phyloP scores from a whole-genome alignment of 106 monocot species.

The Allium fistulosum region DNA sequence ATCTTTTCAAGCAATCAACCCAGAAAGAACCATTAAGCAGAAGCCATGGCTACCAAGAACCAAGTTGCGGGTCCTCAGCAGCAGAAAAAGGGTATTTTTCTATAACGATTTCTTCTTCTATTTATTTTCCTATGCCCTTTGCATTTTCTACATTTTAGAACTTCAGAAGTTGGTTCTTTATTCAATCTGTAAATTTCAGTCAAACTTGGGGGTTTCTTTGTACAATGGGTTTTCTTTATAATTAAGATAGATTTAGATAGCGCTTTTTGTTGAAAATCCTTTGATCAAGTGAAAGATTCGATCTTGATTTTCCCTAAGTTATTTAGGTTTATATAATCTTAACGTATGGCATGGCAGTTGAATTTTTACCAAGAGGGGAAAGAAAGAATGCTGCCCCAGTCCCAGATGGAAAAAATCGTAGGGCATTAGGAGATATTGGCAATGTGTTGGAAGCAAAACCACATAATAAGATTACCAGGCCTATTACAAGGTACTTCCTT shows the following conservation, averaged over 20 bases:
- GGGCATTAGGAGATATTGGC: conserved; percentile 18
- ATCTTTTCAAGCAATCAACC: too few species aligned
- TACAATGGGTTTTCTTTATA: not conserved
- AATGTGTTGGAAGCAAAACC: conserved; percentile 17
- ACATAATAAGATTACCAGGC: not conserved
- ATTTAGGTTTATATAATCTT: too few species aligned
- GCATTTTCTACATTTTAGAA: not conserved
- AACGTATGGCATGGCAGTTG: too few species aligned
- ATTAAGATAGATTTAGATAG: not conserved
- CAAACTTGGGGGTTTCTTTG: not conserved
- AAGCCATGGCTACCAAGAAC: conserved; percentile 6
- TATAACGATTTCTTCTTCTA: too few species aligned
- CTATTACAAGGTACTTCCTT: conserved; percentile 12
- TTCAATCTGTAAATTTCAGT: not conserved
- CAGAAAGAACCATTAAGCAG: not conserved
- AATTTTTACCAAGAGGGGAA: conserved; percentile 4
- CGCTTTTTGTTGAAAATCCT: not conserved
- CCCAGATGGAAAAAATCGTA: conserved; percentile 16
- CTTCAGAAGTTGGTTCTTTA: not conserved
- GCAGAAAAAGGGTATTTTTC: not conserved
- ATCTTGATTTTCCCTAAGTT: too few species aligned
- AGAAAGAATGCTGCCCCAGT: conserved; percentile 4
- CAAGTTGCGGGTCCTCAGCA: conserved; percentile 2
- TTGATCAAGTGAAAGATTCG: not conserved
- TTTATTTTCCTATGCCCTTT: not conserved